Evolutionary conservation across 371 early-diverging fungal species (phyloP), one percentile per base, ranked within the genome.

Genomic region (Mortierella sp.): DNA sequence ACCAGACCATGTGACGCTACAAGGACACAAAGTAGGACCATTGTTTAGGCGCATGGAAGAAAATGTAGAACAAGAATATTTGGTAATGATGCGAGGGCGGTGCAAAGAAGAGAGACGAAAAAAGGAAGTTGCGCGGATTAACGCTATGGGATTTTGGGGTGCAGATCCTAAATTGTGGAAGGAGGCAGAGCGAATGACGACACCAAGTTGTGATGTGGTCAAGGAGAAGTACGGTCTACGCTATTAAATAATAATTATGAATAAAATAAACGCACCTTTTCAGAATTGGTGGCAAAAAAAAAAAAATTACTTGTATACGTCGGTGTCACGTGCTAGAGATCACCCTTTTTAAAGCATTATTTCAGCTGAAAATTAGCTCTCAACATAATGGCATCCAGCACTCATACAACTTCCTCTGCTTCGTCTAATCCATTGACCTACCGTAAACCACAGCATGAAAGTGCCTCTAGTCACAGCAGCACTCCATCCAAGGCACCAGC

Each of bases 131-230:
- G 75, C 75, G 13, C 19, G 40, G 59, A 72, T 74, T 28, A 61
- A 61, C 33, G 81, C 81, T 0, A 69, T 81, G 75, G 76, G 81
- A 9, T 81, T 81, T 59, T 81, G 76, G 72, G 76, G 81, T 0
- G 45, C 63, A 0, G 69, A 81, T 24, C 59, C 38, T 0, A 75
- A 72, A 36, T 41, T 68, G 55, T 72, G 71, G 81, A 33, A 68
- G n/a, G 76, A 69, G 52, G 81, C 81, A 11, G 65, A 75, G 58
- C 43, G 50, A 43, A 75, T 75, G 75, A 52, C 21, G 10, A 3
- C 13, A 15, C 62, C 62, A 5, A 62, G 62, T 24, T 62, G 82
- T 28, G 76, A 72, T 19, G 32, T 47, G 28, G 47, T 81, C n/a
- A 64, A 69, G 60, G 67, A 72, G 6, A 81, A 75, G 61, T 81